phyloP scores from a whole-genome alignment of 78 protist genomes.

The Dictyostelium firmibasis region DNA sequence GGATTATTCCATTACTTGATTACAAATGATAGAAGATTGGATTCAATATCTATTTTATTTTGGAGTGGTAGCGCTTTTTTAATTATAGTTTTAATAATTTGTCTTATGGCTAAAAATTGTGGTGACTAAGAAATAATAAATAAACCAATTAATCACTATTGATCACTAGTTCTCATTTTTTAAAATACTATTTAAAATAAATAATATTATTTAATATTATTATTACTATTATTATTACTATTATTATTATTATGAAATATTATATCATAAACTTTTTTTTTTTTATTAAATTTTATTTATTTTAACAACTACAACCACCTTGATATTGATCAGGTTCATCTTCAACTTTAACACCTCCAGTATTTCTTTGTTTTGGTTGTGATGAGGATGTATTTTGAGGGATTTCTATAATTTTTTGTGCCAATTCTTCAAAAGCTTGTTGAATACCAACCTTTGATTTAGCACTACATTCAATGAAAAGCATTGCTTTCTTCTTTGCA shows the following conservation, averaged over 20 bases:
- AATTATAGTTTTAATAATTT: not conserved
- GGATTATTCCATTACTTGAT: not conserved
- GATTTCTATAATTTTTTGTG: constrained; percentile 77
- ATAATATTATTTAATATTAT: not conserved
- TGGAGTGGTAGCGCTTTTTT: not conserved
- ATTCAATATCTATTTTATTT: not conserved
- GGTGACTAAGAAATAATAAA: not conserved
- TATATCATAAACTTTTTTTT: not conserved
- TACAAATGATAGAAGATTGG: not conserved
- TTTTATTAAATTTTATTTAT: not conserved
- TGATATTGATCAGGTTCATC: not conserved
- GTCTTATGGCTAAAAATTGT: constrained; percentile 4
- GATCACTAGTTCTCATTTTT: too few relatives aligned
- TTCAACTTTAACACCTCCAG: not conserved
- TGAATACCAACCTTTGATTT: constrained; percentile 86
- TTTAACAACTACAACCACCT: constrained; percentile 22
- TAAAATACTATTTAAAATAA: not conserved
- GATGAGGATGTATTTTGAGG: constrained; percentile 23
- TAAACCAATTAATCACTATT: too few relatives aligned
- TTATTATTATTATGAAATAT: not conserved
- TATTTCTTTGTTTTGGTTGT: not conserved
- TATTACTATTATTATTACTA: too few relatives aligned
- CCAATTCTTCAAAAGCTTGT: constrained; percentile 88
- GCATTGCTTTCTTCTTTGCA: constrained; percentile 85
- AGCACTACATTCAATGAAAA: constrained; percentile 86